Evolutionary conservation across 1,139 yeast species (phyloP).

Genomic region (Tardiomyces blankii): DNA sequence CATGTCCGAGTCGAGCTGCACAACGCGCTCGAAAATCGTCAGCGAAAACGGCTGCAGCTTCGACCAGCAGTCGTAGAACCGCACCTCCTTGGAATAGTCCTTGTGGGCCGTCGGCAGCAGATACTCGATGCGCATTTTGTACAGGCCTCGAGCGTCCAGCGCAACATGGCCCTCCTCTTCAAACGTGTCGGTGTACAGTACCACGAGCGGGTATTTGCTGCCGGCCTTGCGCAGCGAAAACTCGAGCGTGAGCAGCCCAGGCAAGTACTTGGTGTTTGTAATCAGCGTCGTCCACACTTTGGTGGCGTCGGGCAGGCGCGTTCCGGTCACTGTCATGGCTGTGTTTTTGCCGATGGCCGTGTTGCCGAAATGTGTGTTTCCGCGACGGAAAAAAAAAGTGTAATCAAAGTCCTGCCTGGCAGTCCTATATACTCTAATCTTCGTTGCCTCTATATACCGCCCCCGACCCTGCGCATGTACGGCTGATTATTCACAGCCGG

Average conservation of each 20-base stretch:
- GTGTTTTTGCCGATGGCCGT: too few species aligned
- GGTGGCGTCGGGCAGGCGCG: neutral
- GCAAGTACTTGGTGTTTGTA: slow-evolving; percentile 37
- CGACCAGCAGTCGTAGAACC: slow-evolving; percentile 50
- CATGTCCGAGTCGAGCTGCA: slow-evolving; percentile 48
- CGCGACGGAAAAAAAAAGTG: too few species aligned
- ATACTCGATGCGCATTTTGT: slow-evolving; percentile 30
- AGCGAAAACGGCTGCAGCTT: slow-evolving; percentile 43
- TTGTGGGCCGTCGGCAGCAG: slow-evolving; percentile 33
- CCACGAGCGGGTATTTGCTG: slow-evolving; percentile 39
- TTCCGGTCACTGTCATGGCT: too few species aligned
- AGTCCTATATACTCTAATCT: too few species aligned
- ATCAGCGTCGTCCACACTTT: slow-evolving; percentile 44
- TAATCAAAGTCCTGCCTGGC: too few species aligned
- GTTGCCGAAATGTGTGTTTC: too few species aligned
- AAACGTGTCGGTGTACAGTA: slow-evolving; percentile 38
- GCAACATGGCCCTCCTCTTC: slow-evolving; percentile 30
- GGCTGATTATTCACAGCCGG: too few species aligned
- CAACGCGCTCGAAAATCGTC: slow-evolving; percentile 37
- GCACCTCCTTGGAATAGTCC: slow-evolving; percentile 35
- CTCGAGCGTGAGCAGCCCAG: slow-evolving; percentile 40
- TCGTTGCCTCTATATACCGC: too few species aligned
- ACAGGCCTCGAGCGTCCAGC: slow-evolving; percentile 31
- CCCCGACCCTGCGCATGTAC: too few species aligned
- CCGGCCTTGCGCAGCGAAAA: slow-evolving; percentile 31